Conservation (phyloP, 208 protist genomes). For the Acanthamoeba healyi region DNA sequence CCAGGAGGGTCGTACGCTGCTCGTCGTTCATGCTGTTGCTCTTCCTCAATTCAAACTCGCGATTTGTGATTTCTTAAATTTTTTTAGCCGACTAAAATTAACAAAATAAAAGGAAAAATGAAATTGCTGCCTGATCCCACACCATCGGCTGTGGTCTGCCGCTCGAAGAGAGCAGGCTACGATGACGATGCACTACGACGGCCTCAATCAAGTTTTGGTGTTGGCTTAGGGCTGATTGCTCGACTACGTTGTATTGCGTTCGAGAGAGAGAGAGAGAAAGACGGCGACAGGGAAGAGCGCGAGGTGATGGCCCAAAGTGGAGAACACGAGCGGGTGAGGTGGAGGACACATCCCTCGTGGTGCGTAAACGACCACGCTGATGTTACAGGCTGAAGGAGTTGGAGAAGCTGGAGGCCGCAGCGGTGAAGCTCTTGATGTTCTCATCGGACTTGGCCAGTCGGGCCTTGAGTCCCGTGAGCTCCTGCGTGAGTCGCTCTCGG, state of each 20-base stretch:
- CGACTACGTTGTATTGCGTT: too few species aligned
- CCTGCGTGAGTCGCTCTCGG: constrained; percentile 77
- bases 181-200: too few species aligned
- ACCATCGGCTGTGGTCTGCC: too few species aligned
- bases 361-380: not conserved
- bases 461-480: constrained; percentile 79
- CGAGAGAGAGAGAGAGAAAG: not conserved
- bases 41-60: too few species aligned
- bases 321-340: too few species aligned
- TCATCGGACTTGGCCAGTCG: constrained; percentile 80
- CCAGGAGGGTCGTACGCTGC: not conserved
- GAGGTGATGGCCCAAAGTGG: not conserved
- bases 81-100: not conserved
- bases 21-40: not conserved
- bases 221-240: too few species aligned
- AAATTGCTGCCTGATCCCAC: too few species aligned
- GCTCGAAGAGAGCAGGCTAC: too few species aligned
- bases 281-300: not conserved
- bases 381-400: constrained; percentile 54
- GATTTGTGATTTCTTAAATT: not conserved
- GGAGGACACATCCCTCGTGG: too few species aligned
- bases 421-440: constrained; percentile 78
- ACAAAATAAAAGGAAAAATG: too few species aligned
- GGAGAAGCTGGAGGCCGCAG: constrained; percentile 72
- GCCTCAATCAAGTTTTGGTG: too few species aligned